phyloP scores from a whole-genome alignment of 805 yeast species.

The Wickerhamomyces chambardii region DNA sequence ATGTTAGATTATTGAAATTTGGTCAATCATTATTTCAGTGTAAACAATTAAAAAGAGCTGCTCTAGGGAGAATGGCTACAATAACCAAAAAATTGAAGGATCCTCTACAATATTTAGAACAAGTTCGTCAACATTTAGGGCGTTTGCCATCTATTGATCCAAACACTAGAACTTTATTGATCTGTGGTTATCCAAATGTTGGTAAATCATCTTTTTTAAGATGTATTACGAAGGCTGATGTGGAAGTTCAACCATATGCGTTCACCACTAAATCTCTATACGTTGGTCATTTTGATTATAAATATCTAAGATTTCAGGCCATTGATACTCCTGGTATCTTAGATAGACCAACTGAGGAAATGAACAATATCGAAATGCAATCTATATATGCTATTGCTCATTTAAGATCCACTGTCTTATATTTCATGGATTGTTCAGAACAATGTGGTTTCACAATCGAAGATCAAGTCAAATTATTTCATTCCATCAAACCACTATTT shows the following conservation, averaged over 20 bases:
- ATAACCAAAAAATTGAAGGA: slow-evolving; percentile 93
- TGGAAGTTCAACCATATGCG: slow-evolving; percentile 98
- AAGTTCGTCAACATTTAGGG: slow-evolving; percentile 98
- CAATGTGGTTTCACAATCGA: slow-evolving; percentile 98
- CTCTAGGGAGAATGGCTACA: slow-evolving; percentile 99
- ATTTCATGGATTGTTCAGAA: slow-evolving; percentile 97
- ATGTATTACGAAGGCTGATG: slow-evolving; percentile 95
- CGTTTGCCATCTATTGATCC: slow-evolving; percentile 98
- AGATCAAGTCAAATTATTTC: slow-evolving; percentile 95
- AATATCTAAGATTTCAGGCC: slow-evolving; percentile 95
- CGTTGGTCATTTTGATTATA: slow-evolving; percentile 98
- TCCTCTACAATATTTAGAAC: slow-evolving; percentile 88
- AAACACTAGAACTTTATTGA: slow-evolving; percentile 92
- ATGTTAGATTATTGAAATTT: slow-evolving; percentile 85
- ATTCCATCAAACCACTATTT: slow-evolving; percentile 93
- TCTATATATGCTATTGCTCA: slow-evolving; percentile 98
- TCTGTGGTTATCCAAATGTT: slow-evolving; percentile 98
- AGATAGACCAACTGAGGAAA: slow-evolving; percentile 98
- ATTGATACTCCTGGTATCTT: slow-evolving; percentile 98
- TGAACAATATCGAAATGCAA: slow-evolving; percentile 99
- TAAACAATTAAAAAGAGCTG: slow-evolving; percentile 97
- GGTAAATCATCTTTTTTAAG: slow-evolving; percentile 95
- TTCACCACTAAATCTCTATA: slow-evolving; percentile 96
- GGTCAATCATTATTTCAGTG: slow-evolving; percentile 98
- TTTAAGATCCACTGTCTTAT: slow-evolving; percentile 89